phyloP scores from a whole-genome alignment of 2,329 filamentous ascomycete genomes.

The Rutstroemia sydowiana region DNA sequence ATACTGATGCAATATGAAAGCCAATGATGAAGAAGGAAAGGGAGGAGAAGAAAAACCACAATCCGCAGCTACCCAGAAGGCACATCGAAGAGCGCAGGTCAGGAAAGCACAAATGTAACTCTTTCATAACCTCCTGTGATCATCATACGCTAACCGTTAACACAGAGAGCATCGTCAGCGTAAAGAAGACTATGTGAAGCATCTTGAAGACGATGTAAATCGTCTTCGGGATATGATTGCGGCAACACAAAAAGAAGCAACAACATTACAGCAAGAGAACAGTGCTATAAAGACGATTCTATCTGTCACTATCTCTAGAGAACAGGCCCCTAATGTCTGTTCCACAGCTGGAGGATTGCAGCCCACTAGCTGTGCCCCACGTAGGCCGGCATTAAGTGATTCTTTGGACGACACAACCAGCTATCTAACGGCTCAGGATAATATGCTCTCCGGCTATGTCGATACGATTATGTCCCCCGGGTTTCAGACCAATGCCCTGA shows the following conservation, averaged over 20 bases:
- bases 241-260: slow-evolving; percentile 16
- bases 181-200: slow-evolving; percentile 25
- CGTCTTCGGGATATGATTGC: slow-evolving; percentile 24
- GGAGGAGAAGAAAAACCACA: slow-evolving; percentile 2
- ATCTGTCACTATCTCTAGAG: neutral
- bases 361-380: neutral
- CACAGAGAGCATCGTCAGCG: slow-evolving; percentile 26
- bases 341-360: neutral
- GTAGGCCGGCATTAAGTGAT: neutral
- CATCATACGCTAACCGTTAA: neutral
- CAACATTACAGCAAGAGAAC: slow-evolving; percentile 20
- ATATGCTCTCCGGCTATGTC: slow-evolving; percentile 1
- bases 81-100: slow-evolving; percentile 26
- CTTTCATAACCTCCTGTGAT: neutral
- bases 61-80: slow-evolving; percentile 17
- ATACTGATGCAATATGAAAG: slow-evolving; percentile 1
- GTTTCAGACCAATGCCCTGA: no score
- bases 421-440: neutral
- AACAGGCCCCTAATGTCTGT: neutral
- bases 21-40: slow-evolving; percentile 1
- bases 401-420: neutral
- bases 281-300: slow-evolving; percentile 14
- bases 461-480: neutral
- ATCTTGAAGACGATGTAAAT: slow-evolving; percentile 26
- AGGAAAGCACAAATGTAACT: slow-evolving; percentile 26